phyloP scores from a whole-genome alignment of 2,329 filamentous ascomycete species.

The Epichloe baconii region DNA sequence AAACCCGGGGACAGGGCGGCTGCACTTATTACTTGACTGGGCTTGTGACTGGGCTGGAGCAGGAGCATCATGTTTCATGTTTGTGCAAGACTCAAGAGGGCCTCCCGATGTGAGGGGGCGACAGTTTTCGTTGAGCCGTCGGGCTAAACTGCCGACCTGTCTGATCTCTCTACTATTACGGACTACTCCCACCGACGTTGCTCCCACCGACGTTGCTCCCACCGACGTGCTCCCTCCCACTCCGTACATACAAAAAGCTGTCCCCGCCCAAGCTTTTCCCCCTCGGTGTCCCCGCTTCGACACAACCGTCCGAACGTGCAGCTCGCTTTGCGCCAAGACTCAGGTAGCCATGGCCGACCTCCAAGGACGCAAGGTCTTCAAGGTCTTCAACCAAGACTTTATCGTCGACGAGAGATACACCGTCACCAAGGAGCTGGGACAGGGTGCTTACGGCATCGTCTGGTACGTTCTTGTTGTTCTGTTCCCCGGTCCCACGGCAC shows the following conservation, averaged over 20 bases:
- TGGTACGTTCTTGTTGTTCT: slow-evolving; percentile 48
- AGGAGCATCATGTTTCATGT: too few relatives aligned
- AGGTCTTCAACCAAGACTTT: slow-evolving; percentile 99
- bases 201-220: too few relatives aligned
- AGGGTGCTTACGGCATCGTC: slow-evolving; percentile 97
- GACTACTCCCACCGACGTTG: too few relatives aligned
- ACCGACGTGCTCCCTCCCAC: too few relatives aligned
- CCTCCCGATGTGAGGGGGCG: too few relatives aligned
- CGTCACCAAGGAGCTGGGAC: slow-evolving; percentile 95
- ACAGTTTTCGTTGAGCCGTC: too few relatives aligned
- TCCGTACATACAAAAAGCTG: slow-evolving; percentile 2
- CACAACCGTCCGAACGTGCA: not conserved
- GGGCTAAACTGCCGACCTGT: too few relatives aligned
- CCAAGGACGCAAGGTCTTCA: slow-evolving; percentile 74
- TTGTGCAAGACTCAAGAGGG: not conserved
- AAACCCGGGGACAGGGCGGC: too few relatives aligned
- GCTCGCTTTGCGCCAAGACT: not conserved
- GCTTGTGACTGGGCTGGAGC: too few relatives aligned
- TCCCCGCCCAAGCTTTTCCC: slow-evolving; percentile 1
- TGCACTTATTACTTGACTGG: too few relatives aligned
- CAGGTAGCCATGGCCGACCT: slow-evolving; percentile 25
- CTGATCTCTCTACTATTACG: too few relatives aligned
- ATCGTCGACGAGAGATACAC: slow-evolving; percentile 96
- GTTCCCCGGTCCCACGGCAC: not conserved
- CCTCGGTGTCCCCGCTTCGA: slow-evolving; percentile 2